Base-by-base conservation (phyloP, 2,329 filamentous ascomycete genomes). In the Dactylellina drechsleri region DNA sequence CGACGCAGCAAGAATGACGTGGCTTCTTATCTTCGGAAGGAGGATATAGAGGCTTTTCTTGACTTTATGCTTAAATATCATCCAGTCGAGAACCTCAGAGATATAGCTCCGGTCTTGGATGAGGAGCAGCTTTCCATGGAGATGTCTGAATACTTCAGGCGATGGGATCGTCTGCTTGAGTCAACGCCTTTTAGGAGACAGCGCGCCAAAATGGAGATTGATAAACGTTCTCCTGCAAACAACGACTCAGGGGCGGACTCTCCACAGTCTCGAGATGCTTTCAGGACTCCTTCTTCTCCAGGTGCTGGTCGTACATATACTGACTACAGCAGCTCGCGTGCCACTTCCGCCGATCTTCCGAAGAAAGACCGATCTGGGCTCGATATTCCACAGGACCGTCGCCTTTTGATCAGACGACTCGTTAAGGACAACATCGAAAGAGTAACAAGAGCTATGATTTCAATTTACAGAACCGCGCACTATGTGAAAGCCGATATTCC, bases 31-130 rank as follows among this genome's bases (percentile, higher is more conserved):
- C 71, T 75, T 6, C 57, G 71, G 13, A 52, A 18, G 2, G 71
- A 75, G 41, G 71, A 75, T 28, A 56, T 68, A 2, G 71, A 75
- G 23, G 58, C 71, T 18, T 75, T 75, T 45, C 58, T 75, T 40
- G 71, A 75, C 53, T 75, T 62, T 43, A 75, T 75, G 71, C 52
- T 68, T 18, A 67, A 68, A 16, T 75, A 49, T 18, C 64, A 68
- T 61, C 71, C 71, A 7, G 64, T 68, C 53, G 54, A 65, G 20
- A 60, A 50, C 0, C 16, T 50, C 31, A 53, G 64, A 41, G 64
- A 75, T 3, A 54, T 28, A 13, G 64, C 71, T 10, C 18, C 36
- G 6, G 18, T 50, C 2, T 47, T 68, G 52, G 47, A 68, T 31
- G 23, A 41, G 16, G 15, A 28, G n/a, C 20, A 36, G 2, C 12